Conservation (phyloP, 345 rosid genomes). For the Camelina laxa region DNA sequence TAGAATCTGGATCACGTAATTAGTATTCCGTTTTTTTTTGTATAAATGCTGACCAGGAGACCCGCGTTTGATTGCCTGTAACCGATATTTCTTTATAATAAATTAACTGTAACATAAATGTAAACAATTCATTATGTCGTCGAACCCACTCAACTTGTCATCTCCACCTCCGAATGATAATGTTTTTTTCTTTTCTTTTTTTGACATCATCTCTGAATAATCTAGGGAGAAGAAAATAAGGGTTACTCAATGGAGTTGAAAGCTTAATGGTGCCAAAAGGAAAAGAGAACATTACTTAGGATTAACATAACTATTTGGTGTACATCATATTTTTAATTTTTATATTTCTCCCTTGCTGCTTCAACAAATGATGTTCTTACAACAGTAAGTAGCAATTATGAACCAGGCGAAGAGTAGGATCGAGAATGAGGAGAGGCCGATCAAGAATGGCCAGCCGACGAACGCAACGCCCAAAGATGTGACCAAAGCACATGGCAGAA, state of each 20-base stretch:
- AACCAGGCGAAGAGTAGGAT: conserved; percentile 75
- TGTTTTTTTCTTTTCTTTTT: too few species aligned
- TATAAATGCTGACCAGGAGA: too few species aligned
- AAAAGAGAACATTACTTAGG: conserved; percentile 10
- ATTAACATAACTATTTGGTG: conserved; percentile 15
- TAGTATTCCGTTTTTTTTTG: too few species aligned
- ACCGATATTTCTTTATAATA: too few species aligned
- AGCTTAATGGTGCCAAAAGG: neutral
- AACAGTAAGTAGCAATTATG: conserved; percentile 65
- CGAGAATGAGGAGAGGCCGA: conserved; percentile 70
- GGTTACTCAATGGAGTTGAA: neutral
- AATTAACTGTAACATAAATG: too few species aligned
- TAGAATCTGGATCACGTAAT: too few species aligned
- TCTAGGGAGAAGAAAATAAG: neutral
- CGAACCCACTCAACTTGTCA: too few species aligned
- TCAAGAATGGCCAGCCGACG: conserved; percentile 84
- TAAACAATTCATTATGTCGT: too few species aligned
- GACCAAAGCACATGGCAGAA: conserved; percentile 73
- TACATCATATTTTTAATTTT: neutral
- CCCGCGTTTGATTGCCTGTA: too few species aligned
- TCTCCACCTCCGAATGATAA: too few species aligned
- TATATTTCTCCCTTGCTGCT: neutral
- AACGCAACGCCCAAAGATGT: conserved; percentile 55
- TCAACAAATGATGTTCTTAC: conserved; percentile 59
- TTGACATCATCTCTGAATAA: neutral